These are phyloP conservation scores for Lablab purpureus DNA, from an alignment of 306 rosid species.

Conservation along the genomic window DNA sequence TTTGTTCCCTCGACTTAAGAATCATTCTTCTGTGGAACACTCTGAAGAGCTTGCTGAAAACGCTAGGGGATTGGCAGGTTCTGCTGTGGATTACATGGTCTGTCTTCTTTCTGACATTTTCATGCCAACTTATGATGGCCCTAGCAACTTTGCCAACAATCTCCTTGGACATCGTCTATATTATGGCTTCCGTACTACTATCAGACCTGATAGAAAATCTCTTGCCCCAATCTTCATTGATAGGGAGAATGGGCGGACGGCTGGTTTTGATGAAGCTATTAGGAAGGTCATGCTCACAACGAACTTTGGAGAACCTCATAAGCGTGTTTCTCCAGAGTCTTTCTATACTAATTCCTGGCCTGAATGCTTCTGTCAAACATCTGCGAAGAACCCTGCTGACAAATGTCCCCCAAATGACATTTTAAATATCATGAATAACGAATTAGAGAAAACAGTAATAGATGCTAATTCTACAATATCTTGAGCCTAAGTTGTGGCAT, in stretches of 20 bases:
- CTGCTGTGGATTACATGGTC: conserved; percentile 99
- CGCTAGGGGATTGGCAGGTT: conserved; percentile 85
- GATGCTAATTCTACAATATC: conserved; percentile 57
- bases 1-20: conserved; percentile 82
- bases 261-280: conserved; percentile 83
- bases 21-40: conserved; percentile 81
- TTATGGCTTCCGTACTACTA: conserved; percentile 92
- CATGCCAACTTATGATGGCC: conserved; percentile 99
- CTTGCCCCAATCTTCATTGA: conserved; percentile 93
- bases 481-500: conserved; percentile 41
- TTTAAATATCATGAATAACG: conserved; percentile 60
- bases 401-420: conserved; percentile 86
- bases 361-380: conserved; percentile 90
- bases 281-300: conserved; percentile 82
- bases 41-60: conserved; percentile 82
- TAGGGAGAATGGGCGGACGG: conserved; percentile 66
- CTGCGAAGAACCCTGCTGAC: conserved; percentile 68
- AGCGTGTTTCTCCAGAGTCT: conserved; percentile 85
- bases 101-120: conserved; percentile 98
- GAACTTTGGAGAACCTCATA: conserved; percentile 90
- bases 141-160: conserved; percentile 99
- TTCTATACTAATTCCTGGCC: conserved; percentile 99
- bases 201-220: conserved; percentile 92
- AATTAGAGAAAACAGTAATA: conserved; percentile 54
- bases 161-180: conserved; percentile 98